Evolutionary conservation across 2,329 filamentous ascomycete genomes (phyloP), one percentile per base, ranked within the genome.

Genomic region (Fusarium praegraminearum): DNA sequence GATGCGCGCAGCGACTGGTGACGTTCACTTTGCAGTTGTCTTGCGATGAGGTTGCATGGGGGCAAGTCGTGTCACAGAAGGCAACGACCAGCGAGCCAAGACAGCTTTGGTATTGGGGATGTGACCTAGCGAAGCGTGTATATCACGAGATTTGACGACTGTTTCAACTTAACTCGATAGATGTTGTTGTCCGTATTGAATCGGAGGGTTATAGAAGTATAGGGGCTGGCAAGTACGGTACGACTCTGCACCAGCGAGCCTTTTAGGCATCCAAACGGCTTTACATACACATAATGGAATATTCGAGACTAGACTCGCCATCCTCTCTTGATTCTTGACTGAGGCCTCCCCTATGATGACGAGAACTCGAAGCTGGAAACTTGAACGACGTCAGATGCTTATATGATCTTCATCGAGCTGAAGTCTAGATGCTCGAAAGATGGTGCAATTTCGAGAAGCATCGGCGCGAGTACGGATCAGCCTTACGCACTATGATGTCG

Each of bases 271-370:
- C 64, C 51, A 66, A 55, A 69, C 62, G 70, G 52, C 58, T 51
- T 57, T 75, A 65, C 69, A 69, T 74, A 65, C 65, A 67, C 57
- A 60, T 65, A 69, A 72, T 73, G 72, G 57, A 72, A 69, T 59
- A 64, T 64, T 65, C 60, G 50, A 67, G 65, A 66, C 61, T 50
- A 51, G 44, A 35, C 32, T 40, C 50, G 30, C 33, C 32, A 50
- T 46, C 41, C 49, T 44, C n/a, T 41, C 22, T 41, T 40, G 44
- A 54, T 33, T 45, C 36, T 41, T 63, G 53, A 45, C 52, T 70
- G 72, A 75, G 72, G 70, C 72, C 72, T 75, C 73, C 72, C 72
- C 28, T 57, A 41, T 10, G 20, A 60, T 35, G 44, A 43, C 28
- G 18, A 54, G 40, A 59, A 49, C 22, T 30, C 20, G n/a, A 61